Base-by-base conservation (phyloP, 176 grass and related monocot species). In the Tuctoria greenei region DNA sequence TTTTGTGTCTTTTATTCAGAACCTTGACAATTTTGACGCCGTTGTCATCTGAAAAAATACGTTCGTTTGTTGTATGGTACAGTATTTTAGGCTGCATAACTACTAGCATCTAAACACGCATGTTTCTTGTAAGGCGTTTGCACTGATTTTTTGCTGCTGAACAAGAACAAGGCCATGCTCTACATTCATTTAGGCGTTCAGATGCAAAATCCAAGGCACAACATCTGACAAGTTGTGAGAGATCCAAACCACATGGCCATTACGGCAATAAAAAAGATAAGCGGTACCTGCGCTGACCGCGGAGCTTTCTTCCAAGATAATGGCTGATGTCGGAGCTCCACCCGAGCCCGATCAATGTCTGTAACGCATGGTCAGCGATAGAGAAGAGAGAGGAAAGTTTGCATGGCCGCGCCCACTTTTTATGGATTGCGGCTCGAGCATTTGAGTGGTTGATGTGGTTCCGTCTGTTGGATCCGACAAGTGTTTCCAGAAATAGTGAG, bases 401-500 rank as follows among this genome's bases (percentile, higher is more conserved):
- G 47, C 80, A 44, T 55, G 26, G 59, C 3, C 14, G 21, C 21
- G 34, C 23, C 80, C 70, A 74, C 80, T 46, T 82, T 82, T 74
- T 66, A 46, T 74, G 70, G 23, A 2, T 39, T 58, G 25, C 69
- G 27, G 16, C 61, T 67, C 1, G 61, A 57, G 14, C 50, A 38
- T 40, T 58, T 17, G 13, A 40, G 23, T 36, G 21, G 41, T 61
- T 27, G n/a, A 0, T 60, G 41, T 21, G 54, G 54, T 83, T 51
- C 72, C 54, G 51, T 40, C 24, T 24, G 64, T 69, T 83, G 64
- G 35, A 39, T 69, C 20, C 34, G 51, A 38, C 34, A 39, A 52
- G 52, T 16, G n/a, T 68, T 68, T 83, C 72, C 41, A 83, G 75
- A 76, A 83, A 76, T 83, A 83, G 81, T 13, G 18, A 46, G 23